Base-by-base conservation (phyloP, 306 rosid species). In the Begonia loranthoides region DNA sequence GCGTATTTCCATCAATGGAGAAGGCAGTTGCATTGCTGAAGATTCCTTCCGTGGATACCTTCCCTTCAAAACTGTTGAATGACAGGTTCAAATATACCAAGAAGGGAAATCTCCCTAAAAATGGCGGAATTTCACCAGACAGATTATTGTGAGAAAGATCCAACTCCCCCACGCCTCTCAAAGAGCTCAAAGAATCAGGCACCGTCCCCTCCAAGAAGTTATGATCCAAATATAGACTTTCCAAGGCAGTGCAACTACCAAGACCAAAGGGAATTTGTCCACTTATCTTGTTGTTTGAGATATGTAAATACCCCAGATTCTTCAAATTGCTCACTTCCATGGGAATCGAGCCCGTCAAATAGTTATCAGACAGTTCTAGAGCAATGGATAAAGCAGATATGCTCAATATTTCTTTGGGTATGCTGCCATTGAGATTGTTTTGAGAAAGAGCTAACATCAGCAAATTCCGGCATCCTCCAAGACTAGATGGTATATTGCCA, bases 121-220 rank as follows among this genome's bases (percentile, higher is more conserved):
- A 44, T 0, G 15, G 0, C 13, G 78, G 78, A 17, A 63, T 58
- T 28, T 6, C 0, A 0, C 73, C 66, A 5, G 61, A 15, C 17
- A 72, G 40, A 22, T 63, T 58, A 57, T 72, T 72, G 22, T 17
- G 43, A 10, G 73, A 73, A 13, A 67, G 45, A 33, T 73, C 67
- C 2, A 67, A 9, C 1, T 45, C 15, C 17, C 14, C 49, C 2
- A 68, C 24, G 1, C 68, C 68, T 49, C 45, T 63, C 44, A 67
- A 49, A 45, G 43, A 50, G 13, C 17, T 54, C 52, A 63, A 39
- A 34, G 55, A 21, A 5, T 7, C 9, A 15, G 70, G 78, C 10
- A 73, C 45, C 13, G 13, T 44, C 9, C 74, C 68, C 12, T 13
- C 24, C 10, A 73, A 62, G 12, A 34, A 56, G 28, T 68, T 68